phyloP scores from a whole-genome alignment of 164 flowering plant genomes.

The Annona cherimola region DNA sequence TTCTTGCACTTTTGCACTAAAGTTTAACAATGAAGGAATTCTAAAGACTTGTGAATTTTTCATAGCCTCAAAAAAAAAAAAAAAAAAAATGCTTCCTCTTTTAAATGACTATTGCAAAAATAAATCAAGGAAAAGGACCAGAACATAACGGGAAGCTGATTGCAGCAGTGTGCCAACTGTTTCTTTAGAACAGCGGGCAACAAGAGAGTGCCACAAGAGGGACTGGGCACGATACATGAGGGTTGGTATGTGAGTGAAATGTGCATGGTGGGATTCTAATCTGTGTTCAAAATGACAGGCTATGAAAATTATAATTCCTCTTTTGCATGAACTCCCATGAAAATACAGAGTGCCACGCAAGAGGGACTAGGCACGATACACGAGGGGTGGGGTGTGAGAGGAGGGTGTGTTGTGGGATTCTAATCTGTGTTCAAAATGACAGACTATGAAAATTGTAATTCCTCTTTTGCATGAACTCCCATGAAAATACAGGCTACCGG shows the following conservation, averaged over 20 bases:
- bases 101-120: background rate
- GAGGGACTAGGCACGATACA: too few relatives aligned
- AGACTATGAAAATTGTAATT: background rate
- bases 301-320: background rate
- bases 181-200: too few relatives aligned
- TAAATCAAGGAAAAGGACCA: background rate
- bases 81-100: background rate
- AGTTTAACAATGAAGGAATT: too few relatives aligned
- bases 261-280: too few relatives aligned
- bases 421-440: too few relatives aligned
- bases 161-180: too few relatives aligned
- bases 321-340: background rate
- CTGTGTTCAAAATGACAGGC: too few relatives aligned
- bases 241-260: too few relatives aligned
- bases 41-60: background rate
- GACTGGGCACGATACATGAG: too few relatives aligned
- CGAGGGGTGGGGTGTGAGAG: too few relatives aligned
- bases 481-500: constrained; percentile 70
- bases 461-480: background rate
- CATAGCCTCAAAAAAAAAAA: background rate
- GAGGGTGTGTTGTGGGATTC: too few relatives aligned
- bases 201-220: too few relatives aligned
- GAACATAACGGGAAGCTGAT: background rate
- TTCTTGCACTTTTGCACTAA: background rate
- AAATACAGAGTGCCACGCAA: constrained; percentile 6